Evolutionary conservation across 176 grass and related monocot species (phyloP).

Genomic region (Rhynchospora pubera): DNA sequence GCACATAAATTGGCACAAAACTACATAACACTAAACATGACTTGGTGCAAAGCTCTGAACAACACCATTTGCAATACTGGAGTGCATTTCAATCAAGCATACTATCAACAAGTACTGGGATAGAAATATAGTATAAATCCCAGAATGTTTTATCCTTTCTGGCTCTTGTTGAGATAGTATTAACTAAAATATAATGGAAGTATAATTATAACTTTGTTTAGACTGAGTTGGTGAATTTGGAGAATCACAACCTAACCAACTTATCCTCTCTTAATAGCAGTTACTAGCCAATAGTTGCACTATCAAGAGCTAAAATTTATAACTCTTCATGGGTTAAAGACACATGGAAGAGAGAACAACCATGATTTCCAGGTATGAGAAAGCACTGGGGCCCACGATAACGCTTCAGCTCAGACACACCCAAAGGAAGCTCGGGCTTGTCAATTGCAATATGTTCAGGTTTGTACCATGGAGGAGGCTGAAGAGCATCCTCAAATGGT

Average conservation of each 20-base stretch:
- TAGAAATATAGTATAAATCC: not conserved
- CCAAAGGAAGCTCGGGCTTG: constrained; percentile 89
- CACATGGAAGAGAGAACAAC: constrained; percentile 28
- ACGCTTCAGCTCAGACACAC: constrained; percentile 56
- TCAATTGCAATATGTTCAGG: constrained; percentile 84
- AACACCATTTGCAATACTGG: not conserved
- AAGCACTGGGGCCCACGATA: constrained; percentile 92
- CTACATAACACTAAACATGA: not conserved
- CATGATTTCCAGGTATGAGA: constrained; percentile 97
- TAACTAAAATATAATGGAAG: not conserved
- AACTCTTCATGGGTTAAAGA: not conserved
- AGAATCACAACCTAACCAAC: not conserved
- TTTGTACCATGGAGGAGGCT: constrained; percentile 83
- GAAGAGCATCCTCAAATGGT: constrained; percentile 89
- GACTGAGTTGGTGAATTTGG: not conserved
- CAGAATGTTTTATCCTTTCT: not conserved
- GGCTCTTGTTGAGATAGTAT: not conserved
- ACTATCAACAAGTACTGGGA: not conserved
- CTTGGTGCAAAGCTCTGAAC: not conserved
- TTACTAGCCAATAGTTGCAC: not conserved
- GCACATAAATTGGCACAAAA: not conserved
- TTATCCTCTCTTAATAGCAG: not conserved
- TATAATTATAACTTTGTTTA: not conserved
- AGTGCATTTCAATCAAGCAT: not conserved
- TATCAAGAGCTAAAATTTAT: not conserved